Percentiles rank a stretch among this genome's conserved stretches.
Conservation (phyloP, 441 rosid species). For the Lepidium campestre region DNA sequence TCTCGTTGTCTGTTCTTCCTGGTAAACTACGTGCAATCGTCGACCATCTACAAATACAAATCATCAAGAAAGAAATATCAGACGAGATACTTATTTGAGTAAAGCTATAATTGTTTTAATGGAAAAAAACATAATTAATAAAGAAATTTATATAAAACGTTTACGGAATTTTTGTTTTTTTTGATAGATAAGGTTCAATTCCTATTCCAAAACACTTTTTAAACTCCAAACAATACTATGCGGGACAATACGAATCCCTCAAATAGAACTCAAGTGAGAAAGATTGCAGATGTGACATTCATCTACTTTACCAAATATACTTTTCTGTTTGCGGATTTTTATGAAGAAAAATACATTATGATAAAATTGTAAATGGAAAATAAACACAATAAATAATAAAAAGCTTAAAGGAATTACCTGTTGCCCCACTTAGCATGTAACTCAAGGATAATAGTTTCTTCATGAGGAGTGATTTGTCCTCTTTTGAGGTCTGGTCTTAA, state of each 20-base stretch:
- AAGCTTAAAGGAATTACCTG: slow-evolving; percentile 40
- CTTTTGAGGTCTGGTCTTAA: slow-evolving; percentile 94
- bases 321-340: not conserved
- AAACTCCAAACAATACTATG: no score
- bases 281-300: no score
- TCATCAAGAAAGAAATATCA: not conserved
- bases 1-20: slow-evolving; percentile 87
- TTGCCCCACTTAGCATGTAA: slow-evolving; percentile 95
- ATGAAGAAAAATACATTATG: not conserved
- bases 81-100: not conserved
- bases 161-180: no score
- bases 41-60: slow-evolving; percentile 58
- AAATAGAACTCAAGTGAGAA: no score
- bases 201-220: no score
- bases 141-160: no score
- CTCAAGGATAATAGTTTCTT: slow-evolving; percentile 76
- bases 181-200: no score
- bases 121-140: no score
- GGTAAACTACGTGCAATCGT: slow-evolving; percentile 91
- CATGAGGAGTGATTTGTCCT: slow-evolving; percentile 87
- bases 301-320: no score
- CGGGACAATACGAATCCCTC: no score
- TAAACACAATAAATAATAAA: not conserved
- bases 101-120: not conserved
- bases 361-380: not conserved